Base-by-base conservation (phyloP, 78 protist genomes). In the Mastigamoeba balamuthi region DNA sequence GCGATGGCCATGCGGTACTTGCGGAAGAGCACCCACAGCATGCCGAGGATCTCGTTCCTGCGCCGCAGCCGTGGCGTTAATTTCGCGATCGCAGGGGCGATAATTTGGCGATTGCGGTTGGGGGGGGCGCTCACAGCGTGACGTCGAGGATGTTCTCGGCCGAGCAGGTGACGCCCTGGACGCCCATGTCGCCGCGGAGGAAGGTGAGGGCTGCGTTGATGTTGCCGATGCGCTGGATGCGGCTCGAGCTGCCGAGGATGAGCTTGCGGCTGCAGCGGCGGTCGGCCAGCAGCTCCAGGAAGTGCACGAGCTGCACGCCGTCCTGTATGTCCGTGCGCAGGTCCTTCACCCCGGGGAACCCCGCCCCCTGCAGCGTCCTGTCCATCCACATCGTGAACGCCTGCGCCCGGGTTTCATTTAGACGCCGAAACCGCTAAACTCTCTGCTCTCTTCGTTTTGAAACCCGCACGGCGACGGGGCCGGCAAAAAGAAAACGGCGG, bases 331-430 rank as follows among this genome's bases (percentile, higher is more conserved):
- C 90, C 6, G 66, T 73, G 27, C 76, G 53, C 38, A 85, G 81
- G 74, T 85, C 81, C n/a, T 64, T 0, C 37, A 85, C 73, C n/a
- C n/a, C n/a, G n/a, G n/a, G n/a, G n/a, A n/a, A n/a, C n/a, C n/a
- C n/a, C 40, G 65, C 53, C 27, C 38, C 64, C 44, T 80, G 79
- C 74, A 85, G 78, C 29, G 72, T 77, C 25, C 75, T 41, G 38
- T 78, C 76, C 72, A 85, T 75, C 89, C 90, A 85, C 44, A 77
- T 70, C 2, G 90, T 80, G 17, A 85, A 85, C 43, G 90, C 90
- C 85, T 48, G 58, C 58, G 17, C 17, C 17, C 58, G 58, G 17
- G 17, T 48, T 17, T 17, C 33, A 48, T 48, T 48, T 48, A 48
- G n/a, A n/a, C n/a, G n/a, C n/a, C n/a, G n/a, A n/a, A n/a, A n/a